Conservation (phyloP, 2,329 filamentous ascomycete genomes). For the Furcasterigmium sp. region DNA sequence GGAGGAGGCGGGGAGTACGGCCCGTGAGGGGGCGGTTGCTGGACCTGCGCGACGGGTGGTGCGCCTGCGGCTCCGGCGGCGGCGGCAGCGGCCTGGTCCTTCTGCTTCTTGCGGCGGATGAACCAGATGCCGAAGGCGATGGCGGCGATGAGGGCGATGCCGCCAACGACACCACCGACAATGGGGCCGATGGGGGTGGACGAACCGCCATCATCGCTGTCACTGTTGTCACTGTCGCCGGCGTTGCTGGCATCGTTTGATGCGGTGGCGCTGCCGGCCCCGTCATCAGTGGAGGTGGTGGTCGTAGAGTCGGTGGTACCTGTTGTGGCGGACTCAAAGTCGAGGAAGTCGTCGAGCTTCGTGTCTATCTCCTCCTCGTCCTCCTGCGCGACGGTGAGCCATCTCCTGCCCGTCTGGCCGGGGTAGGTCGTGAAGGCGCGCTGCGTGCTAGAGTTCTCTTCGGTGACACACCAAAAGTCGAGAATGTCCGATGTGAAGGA, state of each 20-base stretch:
- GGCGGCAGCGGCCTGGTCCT: too few species aligned
- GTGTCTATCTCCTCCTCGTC: constrained; percentile 1
- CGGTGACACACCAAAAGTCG: constrained; percentile 38
- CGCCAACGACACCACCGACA: constrained; percentile 31
- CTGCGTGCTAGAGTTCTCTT: constrained; percentile 25
- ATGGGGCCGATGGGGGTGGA: constrained; percentile 26
- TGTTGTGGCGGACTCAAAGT: not conserved
- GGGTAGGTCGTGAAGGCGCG: constrained; percentile 33
- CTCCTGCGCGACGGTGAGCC: not conserved
- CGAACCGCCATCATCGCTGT: constrained; percentile 5
- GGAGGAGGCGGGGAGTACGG: not conserved
- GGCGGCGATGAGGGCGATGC: constrained; percentile 25
- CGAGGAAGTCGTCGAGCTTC: not conserved
- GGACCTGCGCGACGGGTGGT: constrained; percentile 4
- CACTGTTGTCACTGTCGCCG: constrained; percentile 1
- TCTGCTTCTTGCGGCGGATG: constrained; percentile 22
- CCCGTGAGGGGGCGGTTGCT: constrained; percentile 4
- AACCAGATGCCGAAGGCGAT: constrained; percentile 22
- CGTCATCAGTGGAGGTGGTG: constrained; percentile 4
- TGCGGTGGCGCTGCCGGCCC: constrained; percentile 3
- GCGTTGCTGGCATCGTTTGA: not conserved
- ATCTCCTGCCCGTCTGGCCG: constrained; percentile 22
- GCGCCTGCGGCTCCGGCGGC: not conserved
- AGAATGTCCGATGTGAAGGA: constrained; percentile 32
- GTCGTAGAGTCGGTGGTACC: not conserved